Evolutionary conservation across 2,329 filamentous ascomycete genomes (phyloP).

Genomic region (Aspergillus tanneri): DNA sequence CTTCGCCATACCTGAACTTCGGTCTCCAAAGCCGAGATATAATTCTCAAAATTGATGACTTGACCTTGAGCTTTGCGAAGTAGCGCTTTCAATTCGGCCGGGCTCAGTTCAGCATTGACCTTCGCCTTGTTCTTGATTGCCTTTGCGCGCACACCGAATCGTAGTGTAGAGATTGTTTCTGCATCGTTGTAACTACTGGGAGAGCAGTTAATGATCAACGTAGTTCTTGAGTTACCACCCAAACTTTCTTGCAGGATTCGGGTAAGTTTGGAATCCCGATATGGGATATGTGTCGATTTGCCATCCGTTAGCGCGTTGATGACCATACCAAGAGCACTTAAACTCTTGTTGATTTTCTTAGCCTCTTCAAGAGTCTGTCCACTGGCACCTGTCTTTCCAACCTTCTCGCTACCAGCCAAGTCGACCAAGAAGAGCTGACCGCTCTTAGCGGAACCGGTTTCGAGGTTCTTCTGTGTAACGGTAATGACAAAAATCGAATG

Average conservation of each 20-base stretch:
- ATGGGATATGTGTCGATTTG: slow-evolving; percentile 93
- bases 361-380: slow-evolving; percentile 97
- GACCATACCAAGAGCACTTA: slow-evolving; percentile 97
- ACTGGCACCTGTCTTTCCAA: slow-evolving; percentile 96
- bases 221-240: slow-evolving; percentile 97
- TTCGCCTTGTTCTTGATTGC: slow-evolving; percentile 99
- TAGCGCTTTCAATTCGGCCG: slow-evolving; percentile 87
- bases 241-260: slow-evolving; percentile 95
- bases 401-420: slow-evolving; percentile 96
- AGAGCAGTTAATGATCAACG: slow-evolving; percentile 98
- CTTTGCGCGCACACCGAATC: slow-evolving; percentile 95
- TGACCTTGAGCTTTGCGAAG: slow-evolving; percentile 91
- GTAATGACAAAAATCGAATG: slow-evolving; percentile 98
- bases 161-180: slow-evolving; percentile 86
- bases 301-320: slow-evolving; percentile 97
- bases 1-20: slow-evolving; percentile 85
- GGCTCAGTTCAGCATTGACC: slow-evolving; percentile 97
- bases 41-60: slow-evolving; percentile 82
- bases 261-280: slow-evolving; percentile 96
- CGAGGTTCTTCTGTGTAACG: slow-evolving; percentile 95
- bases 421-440: slow-evolving; percentile 97
- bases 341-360: slow-evolving; percentile 99
- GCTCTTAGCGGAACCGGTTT: slow-evolving; percentile 93
- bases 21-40: slow-evolving; percentile 77
- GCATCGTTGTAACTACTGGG: slow-evolving; percentile 97